These are phyloP conservation scores for Phascolomyces articulosus DNA, from an alignment of 371 early-diverging fungal genomes.

Conservation along the genomic window DNA sequence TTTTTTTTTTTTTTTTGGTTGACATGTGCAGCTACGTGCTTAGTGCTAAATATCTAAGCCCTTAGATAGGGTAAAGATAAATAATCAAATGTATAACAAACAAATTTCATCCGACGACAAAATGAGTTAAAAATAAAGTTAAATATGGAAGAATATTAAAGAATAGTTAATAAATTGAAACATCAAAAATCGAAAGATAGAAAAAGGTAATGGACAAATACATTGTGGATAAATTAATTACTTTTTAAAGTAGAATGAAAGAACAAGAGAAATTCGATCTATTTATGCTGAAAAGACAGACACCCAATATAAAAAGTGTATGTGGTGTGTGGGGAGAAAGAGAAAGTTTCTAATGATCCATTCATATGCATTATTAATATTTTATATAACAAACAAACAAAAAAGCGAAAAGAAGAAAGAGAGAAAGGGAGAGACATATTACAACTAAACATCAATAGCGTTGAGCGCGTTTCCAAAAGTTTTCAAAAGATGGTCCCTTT, in stretches of 20 bases:
- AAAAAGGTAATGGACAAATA: too few species aligned
- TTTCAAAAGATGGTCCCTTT: slow-evolving; percentile 59
- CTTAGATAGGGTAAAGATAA: background rate
- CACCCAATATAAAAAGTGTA: too few species aligned
- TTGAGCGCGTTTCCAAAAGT: slow-evolving; percentile 78
- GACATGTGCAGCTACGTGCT: background rate
- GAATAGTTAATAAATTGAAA: background rate
- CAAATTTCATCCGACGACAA: background rate
- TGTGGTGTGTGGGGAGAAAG: too few species aligned
- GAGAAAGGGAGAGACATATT: background rate
- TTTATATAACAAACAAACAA: background rate
- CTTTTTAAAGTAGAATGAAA: too few species aligned
- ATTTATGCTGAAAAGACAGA: too few species aligned
- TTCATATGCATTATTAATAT: background rate
- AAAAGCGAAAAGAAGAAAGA: background rate
- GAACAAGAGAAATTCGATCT: too few species aligned
- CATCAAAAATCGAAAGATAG: too few species aligned
- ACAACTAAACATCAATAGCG: slow-evolving; percentile 35
- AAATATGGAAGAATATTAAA: too few species aligned
- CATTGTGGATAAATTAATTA: too few species aligned
- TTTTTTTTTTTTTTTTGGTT: too few species aligned
- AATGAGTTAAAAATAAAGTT: background rate
- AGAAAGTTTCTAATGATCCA: too few species aligned
- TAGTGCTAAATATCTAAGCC: background rate
- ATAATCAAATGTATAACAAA: too few species aligned